Evolutionary conservation across 306 rosid species (phyloP).

Genomic region (Begonia peltatifolia): DNA sequence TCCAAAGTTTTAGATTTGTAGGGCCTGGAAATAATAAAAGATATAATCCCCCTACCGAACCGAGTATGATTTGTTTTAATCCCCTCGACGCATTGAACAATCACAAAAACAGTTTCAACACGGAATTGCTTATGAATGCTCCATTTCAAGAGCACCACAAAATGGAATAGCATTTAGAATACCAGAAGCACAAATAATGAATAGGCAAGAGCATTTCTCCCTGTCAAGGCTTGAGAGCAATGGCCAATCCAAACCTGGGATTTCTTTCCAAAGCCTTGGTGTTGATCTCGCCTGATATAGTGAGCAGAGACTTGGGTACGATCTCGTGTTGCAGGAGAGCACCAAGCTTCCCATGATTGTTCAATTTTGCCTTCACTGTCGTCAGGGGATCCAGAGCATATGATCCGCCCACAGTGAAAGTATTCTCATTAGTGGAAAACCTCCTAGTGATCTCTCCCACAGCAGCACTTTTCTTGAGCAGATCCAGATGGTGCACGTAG

Average conservation of each 20-base stretch:
- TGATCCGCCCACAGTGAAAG: conserved; percentile 76
- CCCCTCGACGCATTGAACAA: too few species aligned
- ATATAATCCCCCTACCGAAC: too few species aligned
- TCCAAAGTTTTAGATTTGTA: too few species aligned
- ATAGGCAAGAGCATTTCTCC: conserved; percentile 3
- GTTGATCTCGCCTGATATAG: conserved; percentile 85
- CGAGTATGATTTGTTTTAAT: too few species aligned
- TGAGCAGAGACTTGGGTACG: conserved; percentile 73
- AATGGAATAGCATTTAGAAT: conserved; percentile 27
- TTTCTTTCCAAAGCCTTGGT: conserved; percentile 69
- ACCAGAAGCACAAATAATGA: conserved; percentile 6
- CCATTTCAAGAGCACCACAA: conserved; percentile 42
- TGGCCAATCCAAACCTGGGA: conserved; percentile 76
- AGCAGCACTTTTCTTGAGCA: conserved; percentile 56
- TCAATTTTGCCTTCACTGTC: conserved; percentile 67
- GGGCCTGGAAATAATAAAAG: too few species aligned
- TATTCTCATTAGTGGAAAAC: conserved; percentile 84
- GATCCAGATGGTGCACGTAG: conserved; percentile 62
- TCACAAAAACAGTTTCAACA: conserved; percentile 7
- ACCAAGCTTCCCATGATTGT: conserved; percentile 71
- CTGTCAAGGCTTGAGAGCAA: conserved; percentile 80
- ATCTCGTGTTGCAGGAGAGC: conserved; percentile 85
- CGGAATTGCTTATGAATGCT: conserved; percentile 64
- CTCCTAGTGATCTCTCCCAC: conserved; percentile 62
- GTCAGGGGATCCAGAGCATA: conserved; percentile 66